phyloP scores from a whole-genome alignment of 1,139 yeast species.

The Blastobotrys raffinosifermentans region DNA sequence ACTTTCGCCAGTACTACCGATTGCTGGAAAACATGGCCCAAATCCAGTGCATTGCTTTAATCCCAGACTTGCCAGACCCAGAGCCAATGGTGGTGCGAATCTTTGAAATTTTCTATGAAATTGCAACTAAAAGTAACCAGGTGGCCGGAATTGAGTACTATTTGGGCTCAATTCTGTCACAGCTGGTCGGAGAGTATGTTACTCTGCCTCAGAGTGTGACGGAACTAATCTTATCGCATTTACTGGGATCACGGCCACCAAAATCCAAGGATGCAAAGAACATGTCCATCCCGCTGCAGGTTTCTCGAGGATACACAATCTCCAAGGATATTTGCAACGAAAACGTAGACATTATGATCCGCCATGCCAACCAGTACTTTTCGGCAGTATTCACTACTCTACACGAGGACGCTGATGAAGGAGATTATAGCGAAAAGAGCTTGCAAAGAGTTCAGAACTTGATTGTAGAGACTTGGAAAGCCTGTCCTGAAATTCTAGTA shows the following conservation, averaged over 20 bases:
- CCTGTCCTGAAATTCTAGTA: conserved; percentile 66
- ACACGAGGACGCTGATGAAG: conserved; percentile 19
- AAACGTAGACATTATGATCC: conserved; percentile 68
- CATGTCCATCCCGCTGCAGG: conserved; percentile 26
- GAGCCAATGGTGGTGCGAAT: conserved; percentile 48
- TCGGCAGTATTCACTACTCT: conserved; percentile 54
- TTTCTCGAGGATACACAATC: conserved; percentile 58
- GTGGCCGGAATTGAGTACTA: conserved; percentile 44
- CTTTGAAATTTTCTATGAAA: conserved; percentile 59
- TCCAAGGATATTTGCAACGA: conserved; percentile 64
- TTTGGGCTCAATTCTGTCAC: conserved; percentile 64
- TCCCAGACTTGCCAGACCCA: conserved; percentile 68
- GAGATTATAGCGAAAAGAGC: conserved; percentile 27
- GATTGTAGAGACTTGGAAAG: conserved; percentile 66
- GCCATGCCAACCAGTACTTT: conserved; percentile 73
- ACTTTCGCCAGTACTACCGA: conserved; percentile 60
- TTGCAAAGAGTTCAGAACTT: conserved; percentile 52
- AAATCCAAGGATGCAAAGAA: conserved; percentile 29
- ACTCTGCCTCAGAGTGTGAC: conserved; percentile 65
- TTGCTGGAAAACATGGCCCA: conserved; percentile 67
- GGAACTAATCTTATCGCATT: conserved; percentile 53
- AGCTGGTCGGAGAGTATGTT: conserved; percentile 62
- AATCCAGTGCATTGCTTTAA: conserved; percentile 69
- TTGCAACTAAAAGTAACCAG: conserved; percentile 32
- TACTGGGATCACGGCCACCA: conserved; percentile 33